Conservation (phyloP, 495 filamentous ascomycete genomes). For the Penicillium flavigenum region DNA sequence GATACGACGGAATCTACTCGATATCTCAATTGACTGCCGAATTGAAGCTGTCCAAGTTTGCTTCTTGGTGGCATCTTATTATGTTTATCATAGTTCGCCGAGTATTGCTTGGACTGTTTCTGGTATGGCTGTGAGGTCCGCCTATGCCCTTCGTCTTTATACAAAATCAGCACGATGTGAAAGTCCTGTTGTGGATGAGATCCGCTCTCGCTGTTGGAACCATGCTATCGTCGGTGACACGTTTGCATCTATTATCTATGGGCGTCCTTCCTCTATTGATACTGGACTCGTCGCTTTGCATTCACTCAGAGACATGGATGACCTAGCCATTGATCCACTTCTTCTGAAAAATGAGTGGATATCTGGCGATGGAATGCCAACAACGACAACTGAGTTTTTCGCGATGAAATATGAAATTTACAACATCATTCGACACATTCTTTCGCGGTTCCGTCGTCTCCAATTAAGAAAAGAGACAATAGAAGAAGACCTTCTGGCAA, state of each 20-base stretch:
- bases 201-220: slow-evolving; percentile 24
- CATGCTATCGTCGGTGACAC: slow-evolving; percentile 24
- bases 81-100: slow-evolving; percentile 22
- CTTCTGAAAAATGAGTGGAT: slow-evolving; percentile 9
- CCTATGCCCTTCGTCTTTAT: slow-evolving; percentile 20
- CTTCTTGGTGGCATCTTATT: slow-evolving; percentile 20
- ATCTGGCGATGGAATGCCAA: neutral
- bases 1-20: slow-evolving; percentile 20
- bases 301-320: slow-evolving; percentile 15
- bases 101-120: slow-evolving; percentile 22
- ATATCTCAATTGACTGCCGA: slow-evolving; percentile 18
- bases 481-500: slow-evolving; percentile 14
- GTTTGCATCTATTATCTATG: slow-evolving; percentile 22
- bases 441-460: slow-evolving; percentile 19
- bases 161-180: slow-evolving; percentile 10
- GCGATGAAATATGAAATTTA: slow-evolving; percentile 19
- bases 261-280: slow-evolving; percentile 21
- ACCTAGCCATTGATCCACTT: slow-evolving; percentile 12
- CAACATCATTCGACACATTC: slow-evolving; percentile 18
- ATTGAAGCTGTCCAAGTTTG: slow-evolving; percentile 25
- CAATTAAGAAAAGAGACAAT: slow-evolving; percentile 11
- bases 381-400: slow-evolving; percentile 14
- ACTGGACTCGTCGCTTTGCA: slow-evolving; percentile 16
- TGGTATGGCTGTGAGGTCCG: slow-evolving; percentile 21
- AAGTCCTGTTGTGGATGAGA: slow-evolving; percentile 12